These are phyloP conservation scores for Babesia ovata DNA, from an alignment of 169 alveolate genomes.

Conservation along the genomic window DNA sequence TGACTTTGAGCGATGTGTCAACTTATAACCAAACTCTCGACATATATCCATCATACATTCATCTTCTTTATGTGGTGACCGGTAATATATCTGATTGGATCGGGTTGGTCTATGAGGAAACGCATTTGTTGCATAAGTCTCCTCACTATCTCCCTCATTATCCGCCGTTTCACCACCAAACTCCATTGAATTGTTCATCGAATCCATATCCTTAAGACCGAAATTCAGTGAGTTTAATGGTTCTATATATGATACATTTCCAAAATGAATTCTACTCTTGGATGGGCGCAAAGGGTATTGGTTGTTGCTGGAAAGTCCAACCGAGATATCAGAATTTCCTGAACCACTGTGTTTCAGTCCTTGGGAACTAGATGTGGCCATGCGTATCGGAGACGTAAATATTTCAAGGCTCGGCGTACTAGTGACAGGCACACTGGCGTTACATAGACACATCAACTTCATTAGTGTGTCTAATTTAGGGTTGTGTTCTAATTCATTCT, in stretches of 20 bases:
- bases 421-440: constrained; percentile 19
- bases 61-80: constrained; percentile 40
- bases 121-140: constrained; percentile 18
- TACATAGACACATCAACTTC: constrained; percentile 43
- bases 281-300: constrained; percentile 19
- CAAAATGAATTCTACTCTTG: constrained; percentile 51
- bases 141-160: constrained; percentile 8
- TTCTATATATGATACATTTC: constrained; percentile 54
- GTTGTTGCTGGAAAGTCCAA: not conserved
- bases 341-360: constrained; percentile 16
- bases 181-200: not conserved
- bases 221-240: constrained; percentile 11
- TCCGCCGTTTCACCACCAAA: constrained; percentile 13
- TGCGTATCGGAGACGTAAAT: not conserved
- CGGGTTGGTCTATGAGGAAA: constrained; percentile 10
- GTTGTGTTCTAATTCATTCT: constrained; percentile 11
- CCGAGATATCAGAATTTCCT: not conserved
- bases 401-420: not conserved
- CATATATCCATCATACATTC: constrained; percentile 54
- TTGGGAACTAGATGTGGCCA: constrained; percentile 3
- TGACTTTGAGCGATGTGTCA: constrained; percentile 29
- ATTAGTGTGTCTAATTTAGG: constrained; percentile 17
- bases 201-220: constrained; percentile 7
- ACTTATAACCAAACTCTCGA: constrained; percentile 42
- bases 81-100: constrained; percentile 3